Base-by-base conservation (phyloP, 768 basidiomycete species). In the Trametes maxima region DNA sequence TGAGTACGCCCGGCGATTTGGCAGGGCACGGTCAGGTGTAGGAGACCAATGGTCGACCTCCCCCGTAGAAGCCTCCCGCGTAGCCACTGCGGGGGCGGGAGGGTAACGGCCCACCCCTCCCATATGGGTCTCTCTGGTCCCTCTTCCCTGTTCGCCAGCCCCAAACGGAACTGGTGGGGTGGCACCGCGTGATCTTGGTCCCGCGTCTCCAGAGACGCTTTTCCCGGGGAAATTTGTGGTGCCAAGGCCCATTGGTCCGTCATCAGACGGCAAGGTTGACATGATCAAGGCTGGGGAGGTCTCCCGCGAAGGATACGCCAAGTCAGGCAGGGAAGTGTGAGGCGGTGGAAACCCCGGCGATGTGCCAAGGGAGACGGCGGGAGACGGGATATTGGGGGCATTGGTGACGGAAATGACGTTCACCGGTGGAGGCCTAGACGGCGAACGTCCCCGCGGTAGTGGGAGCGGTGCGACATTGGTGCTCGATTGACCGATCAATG, bases 261-360 rank as follows among this genome's bases (percentile, higher is more conserved):
- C 35, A 16, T 40, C 54, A 21, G 55, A 47, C 4, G 57, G 37
- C 12, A 28, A 10, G 3, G 40, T 47, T 12, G 47, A 51, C 45
- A 39, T 48, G 5, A 56, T 40, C 42, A 51, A 33, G 11, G 57
- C n/a, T 5, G 48, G 48, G 2, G 57, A 33, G 12, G 33, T 24
- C n/a, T 40, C 25, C 5, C 57, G 57, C 17, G 57, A 58, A 19
- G 57, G 57, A 22, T 58, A 58, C 28, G 48, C 48, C 48, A 58
- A 17, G 33, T 58, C 48, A 22, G 57, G 57, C 10, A 58, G 22
- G 57, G 55, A 25, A 47, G 22, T 21, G 3, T 17, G 45, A 13
- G 44, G 44, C 24, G 19, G 44, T n/a, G 39, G 40, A 3, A 55
- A 17, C 33, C 35, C 54, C 44, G 54, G 45, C 21, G 52, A 43